These are phyloP conservation scores for Colletotrichum sansevieriae DNA, from an alignment of 2,329 filamentous ascomycete genomes.

Conservation along the genomic window DNA sequence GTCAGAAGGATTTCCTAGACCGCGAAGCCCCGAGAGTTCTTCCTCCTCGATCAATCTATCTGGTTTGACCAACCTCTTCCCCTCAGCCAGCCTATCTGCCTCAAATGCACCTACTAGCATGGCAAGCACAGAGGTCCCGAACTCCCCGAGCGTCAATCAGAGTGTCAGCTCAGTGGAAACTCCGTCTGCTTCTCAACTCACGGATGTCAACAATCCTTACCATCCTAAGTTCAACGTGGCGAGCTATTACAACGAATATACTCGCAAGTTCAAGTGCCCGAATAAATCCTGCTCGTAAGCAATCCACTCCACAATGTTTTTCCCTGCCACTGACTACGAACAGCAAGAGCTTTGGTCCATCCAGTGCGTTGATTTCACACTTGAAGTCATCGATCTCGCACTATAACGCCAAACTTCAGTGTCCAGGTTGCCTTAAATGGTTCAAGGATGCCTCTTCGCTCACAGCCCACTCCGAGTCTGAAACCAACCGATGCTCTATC, in stretches of 20 bases:
- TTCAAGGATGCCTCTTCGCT: constrained; percentile 60
- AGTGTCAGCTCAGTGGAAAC: too few species aligned
- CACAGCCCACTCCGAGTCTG: constrained; percentile 63
- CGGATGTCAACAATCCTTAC: constrained; percentile 58
- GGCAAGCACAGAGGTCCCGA: not conserved
- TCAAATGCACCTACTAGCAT: not conserved
- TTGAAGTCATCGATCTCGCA: constrained; percentile 59
- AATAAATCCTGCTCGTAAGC: constrained; percentile 64
- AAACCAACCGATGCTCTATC: constrained; percentile 57
- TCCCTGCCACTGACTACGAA: constrained; percentile 34
- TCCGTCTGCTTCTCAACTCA: not conserved
- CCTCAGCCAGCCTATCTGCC: not conserved
- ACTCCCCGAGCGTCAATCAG: not conserved
- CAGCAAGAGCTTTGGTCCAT: constrained; percentile 57
- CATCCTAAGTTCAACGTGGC: constrained; percentile 61
- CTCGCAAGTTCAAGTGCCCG: constrained; percentile 66
- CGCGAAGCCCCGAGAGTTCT: constrained; percentile 39
- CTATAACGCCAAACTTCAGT: constrained; percentile 51
- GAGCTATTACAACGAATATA: constrained; percentile 59
- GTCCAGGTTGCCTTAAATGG: constrained; percentile 58
- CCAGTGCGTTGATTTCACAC: constrained; percentile 54
- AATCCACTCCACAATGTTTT: not conserved
- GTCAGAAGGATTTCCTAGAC: constrained; percentile 45
- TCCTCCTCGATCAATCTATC: too few species aligned
- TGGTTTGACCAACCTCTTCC: not conserved